phyloP scores from a whole-genome alignment of 1,284 basidiomycete species.

The Malassezia restricta region DNA sequence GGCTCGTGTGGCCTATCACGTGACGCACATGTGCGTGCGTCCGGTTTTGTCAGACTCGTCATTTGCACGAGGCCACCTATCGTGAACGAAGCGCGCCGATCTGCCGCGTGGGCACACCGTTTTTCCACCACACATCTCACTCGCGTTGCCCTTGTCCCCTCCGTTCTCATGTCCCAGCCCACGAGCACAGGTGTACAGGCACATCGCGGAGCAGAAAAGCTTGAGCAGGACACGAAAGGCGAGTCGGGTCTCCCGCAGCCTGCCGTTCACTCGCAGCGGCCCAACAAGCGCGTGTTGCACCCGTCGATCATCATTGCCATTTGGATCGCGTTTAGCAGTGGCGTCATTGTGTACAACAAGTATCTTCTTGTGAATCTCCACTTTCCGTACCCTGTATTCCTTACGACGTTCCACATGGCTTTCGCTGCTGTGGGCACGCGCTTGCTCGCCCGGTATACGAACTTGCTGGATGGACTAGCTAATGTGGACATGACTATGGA shows the following conservation, averaged over 20 bases:
- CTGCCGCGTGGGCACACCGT: too few relatives aligned
- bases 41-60: too few relatives aligned
- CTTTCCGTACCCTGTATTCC: constrained; percentile 47
- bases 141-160: too few relatives aligned
- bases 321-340: constrained; percentile 78
- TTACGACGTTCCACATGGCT: constrained; percentile 45
- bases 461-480: constrained; percentile 72
- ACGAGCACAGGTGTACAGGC: too few relatives aligned
- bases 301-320: constrained; percentile 63
- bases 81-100: too few relatives aligned
- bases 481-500: constrained; percentile 62
- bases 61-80: too few relatives aligned
- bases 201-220: too few relatives aligned
- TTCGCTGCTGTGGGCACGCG: constrained; percentile 74
- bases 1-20: too few relatives aligned
- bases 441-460: constrained; percentile 72
- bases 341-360: constrained; percentile 85
- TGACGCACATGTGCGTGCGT: too few relatives aligned
- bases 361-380: constrained; percentile 57
- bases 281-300: constrained; percentile 39
- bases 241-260: constrained; percentile 12
- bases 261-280: background rate
- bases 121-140: too few relatives aligned
- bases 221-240: constrained; percentile 1
- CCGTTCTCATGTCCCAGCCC: too few relatives aligned